Evolutionary conservation across 2,329 filamentous ascomycete species (phyloP), one percentile per base, ranked within the genome.

Genomic region (Trichoderma koningii): DNA sequence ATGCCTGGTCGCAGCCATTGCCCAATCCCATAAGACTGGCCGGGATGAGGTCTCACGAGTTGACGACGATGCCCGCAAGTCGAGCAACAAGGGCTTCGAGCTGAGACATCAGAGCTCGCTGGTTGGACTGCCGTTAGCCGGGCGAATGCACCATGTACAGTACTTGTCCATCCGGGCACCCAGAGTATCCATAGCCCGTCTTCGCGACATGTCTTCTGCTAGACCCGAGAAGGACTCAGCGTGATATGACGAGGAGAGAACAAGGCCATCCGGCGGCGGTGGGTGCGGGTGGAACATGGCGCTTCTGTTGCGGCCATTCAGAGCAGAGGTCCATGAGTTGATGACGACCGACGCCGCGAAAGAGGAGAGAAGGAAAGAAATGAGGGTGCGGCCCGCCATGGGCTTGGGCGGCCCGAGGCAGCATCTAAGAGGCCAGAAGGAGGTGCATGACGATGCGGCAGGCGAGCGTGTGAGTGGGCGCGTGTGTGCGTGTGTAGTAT

Each of bases 61-160:
- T 26, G 50, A 19, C 60, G 60, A 47, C 60, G 59, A 28, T 44
- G 41, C 19, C 38, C 45, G 5, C 38, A 41, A 50, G 59, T 42
- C 50, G 50, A 63, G 50, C 38, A 55, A 23, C 41, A 53, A 47
- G 34, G 71, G 70, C 71, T 38, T 70, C 69, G 62, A 62, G 60
- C 63, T 69, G 66, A 70, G 69, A 71, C 69, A 68, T 53, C 41
- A 63, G 30, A 52, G 45, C 63, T 48, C 55, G 45, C 55, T 64
- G 51, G 64, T 67, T 59, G 64, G 55, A 69, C 64, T 53, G 66
- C 48, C 44, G 48, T 53, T 63, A 65, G 45, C 61, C 61, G 53
- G 65, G 48, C 34, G 34, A 38, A 48, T 55, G 41, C 47, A 44
- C 28, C 52, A 44, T 60, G 59, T 55, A 63, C 50, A 60, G 57